Evolutionary conservation across 108 stramenopile genomes (phyloP).

Genomic region (Pseudonitzschia pungens): DNA sequence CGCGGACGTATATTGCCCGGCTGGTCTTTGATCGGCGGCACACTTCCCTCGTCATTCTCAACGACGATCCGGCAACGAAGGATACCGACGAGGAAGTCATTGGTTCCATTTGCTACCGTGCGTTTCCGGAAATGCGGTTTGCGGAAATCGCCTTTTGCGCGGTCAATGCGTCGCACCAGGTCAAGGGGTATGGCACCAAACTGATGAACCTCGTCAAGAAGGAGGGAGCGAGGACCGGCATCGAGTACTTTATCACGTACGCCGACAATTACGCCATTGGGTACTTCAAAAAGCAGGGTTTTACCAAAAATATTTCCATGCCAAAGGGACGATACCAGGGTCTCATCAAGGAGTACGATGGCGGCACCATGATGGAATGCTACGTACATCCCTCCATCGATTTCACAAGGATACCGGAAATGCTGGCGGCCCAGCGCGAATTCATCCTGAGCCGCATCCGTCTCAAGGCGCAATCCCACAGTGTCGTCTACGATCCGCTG

Average conservation of each 20-base stretch:
- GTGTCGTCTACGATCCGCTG: constrained; percentile 63
- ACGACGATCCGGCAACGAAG: constrained; percentile 57
- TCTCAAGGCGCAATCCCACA: constrained; percentile 59
- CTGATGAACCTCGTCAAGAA: constrained; percentile 98
- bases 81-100: constrained; percentile 88
- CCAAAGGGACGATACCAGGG: constrained; percentile 85
- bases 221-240: constrained; percentile 77
- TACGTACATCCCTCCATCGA: constrained; percentile 95
- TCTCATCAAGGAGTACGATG: constrained; percentile 99
- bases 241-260: constrained; percentile 97
- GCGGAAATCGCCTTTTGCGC: constrained; percentile 99
- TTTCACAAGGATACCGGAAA: constrained; percentile 84
- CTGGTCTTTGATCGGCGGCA: constrained; percentile 97
- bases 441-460: constrained; percentile 66
- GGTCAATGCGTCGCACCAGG: constrained; percentile 90
- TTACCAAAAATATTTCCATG: constrained; percentile 85
- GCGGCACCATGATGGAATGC: constrained; percentile 99
- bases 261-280: constrained; percentile 99
- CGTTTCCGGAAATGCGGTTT: constrained; percentile 92
- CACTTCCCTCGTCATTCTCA: constrained; percentile 81
- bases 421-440: constrained; percentile 74
- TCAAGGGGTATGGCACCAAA: constrained; percentile 95
- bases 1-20: constrained; percentile 91
- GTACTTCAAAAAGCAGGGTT: constrained; percentile 98
- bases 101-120: constrained; percentile 96